These are phyloP conservation scores for Phytopythium chamaehyphon DNA, from an alignment of 352 stramenopile genomes.

Conservation along the genomic window DNA sequence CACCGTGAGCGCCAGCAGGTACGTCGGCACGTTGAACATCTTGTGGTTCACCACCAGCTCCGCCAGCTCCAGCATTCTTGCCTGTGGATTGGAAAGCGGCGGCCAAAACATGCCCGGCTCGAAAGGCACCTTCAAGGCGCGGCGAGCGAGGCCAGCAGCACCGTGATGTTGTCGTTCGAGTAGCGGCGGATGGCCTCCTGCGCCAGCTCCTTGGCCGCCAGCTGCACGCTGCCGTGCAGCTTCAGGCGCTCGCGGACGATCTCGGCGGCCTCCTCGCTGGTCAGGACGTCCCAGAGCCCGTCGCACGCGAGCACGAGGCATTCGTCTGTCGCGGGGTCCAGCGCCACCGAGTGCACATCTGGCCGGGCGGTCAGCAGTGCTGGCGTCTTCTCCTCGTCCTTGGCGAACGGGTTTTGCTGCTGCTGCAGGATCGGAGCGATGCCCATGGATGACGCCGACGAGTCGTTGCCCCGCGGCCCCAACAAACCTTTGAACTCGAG, in stretches of 20 bases:
- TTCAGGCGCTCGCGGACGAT: constrained; percentile 50
- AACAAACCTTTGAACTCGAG: constrained; percentile 76
- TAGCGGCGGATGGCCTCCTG: constrained; percentile 69
- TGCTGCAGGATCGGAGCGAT: constrained; percentile 30
- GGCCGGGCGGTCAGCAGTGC: constrained; percentile 48
- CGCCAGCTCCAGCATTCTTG: neutral
- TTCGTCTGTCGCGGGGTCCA: constrained; percentile 35
- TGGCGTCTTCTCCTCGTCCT: constrained; percentile 49
- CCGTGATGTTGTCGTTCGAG: constrained; percentile 81
- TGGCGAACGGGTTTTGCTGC: constrained; percentile 9
- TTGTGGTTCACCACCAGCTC: constrained; percentile 21
- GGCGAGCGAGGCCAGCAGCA: constrained; percentile 32
- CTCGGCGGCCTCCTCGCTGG: constrained; percentile 49
- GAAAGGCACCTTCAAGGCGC: neutral
- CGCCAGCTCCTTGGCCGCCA: constrained; percentile 65
- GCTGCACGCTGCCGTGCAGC: constrained; percentile 46
- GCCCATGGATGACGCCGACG: constrained; percentile 9
- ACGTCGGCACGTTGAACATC: constrained; percentile 55
- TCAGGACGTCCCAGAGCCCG: constrained; percentile 82
- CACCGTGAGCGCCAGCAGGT: constrained; percentile 50
- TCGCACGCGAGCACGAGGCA: constrained; percentile 82
- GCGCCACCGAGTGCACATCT: constrained; percentile 36
- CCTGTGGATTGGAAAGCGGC: too few relatives aligned
- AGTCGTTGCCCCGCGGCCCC: constrained; percentile 6
- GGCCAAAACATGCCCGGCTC: neutral